These are phyloP conservation scores for Clarireedia homoeocarpa DNA, from an alignment of 2,329 filamentous ascomycete species.

Conservation along the genomic window DNA sequence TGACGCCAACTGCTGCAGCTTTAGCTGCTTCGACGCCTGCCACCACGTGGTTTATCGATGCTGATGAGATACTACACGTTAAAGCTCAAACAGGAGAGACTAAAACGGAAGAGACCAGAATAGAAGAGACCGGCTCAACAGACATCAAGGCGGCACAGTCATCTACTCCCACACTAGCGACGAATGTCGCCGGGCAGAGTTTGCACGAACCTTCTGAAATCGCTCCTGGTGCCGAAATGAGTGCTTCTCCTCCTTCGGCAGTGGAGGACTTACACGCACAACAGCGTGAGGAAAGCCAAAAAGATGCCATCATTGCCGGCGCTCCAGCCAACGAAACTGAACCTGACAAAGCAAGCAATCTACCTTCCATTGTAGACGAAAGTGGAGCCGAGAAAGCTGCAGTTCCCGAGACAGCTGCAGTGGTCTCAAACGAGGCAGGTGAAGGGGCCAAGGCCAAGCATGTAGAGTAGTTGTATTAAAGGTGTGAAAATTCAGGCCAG, in stretches of 20 bases:
- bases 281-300: slow-evolving; percentile 14
- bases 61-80: slow-evolving; percentile 33
- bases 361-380: slow-evolving; percentile 11
- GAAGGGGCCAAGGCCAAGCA: neutral
- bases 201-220: slow-evolving; percentile 18
- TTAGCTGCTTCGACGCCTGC: slow-evolving; percentile 28
- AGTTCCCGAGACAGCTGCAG: slow-evolving; percentile 8
- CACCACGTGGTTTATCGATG: slow-evolving; percentile 35
- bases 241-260: slow-evolving; percentile 9
- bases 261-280: slow-evolving; percentile 12
- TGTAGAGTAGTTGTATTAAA: slow-evolving; percentile 16
- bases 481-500: neutral
- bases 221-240: slow-evolving; percentile 11
- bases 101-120: neutral
- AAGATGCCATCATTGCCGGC: slow-evolving; percentile 7
- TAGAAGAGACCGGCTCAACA: slow-evolving; percentile 3
- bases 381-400: neutral
- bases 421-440: slow-evolving; percentile 22
- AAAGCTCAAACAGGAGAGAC: slow-evolving; percentile 2
- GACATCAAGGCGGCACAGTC: slow-evolving; percentile 15
- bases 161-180: slow-evolving; percentile 19
- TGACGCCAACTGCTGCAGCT: slow-evolving; percentile 9
- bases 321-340: slow-evolving; percentile 8
- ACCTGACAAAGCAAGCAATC: slow-evolving; percentile 14
- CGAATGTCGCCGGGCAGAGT: slow-evolving; percentile 21